These are phyloP conservation scores for Scopulariopsis brevicaulis DNA, from an alignment of 2,329 filamentous ascomycete genomes.

Conservation along the genomic window DNA sequence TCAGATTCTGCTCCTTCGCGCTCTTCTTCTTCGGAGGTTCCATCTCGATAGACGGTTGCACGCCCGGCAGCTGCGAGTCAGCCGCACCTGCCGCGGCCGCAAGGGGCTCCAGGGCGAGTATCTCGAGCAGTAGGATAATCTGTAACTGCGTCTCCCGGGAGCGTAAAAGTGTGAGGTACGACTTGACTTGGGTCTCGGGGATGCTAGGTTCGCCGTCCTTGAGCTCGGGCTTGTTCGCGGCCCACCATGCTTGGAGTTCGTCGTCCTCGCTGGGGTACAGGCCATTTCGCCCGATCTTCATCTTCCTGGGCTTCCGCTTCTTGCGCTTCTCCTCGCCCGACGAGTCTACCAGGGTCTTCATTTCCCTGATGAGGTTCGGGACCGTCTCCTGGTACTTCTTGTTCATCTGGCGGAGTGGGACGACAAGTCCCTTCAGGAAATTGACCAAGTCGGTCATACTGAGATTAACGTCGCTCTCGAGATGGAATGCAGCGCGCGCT, in stretches of 20 bases:
- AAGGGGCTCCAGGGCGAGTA: conserved; percentile 55
- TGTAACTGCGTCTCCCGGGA: conserved; percentile 71
- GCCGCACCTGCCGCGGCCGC: conserved; percentile 25
- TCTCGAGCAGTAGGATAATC: conserved; percentile 68
- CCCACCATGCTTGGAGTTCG: conserved; percentile 61
- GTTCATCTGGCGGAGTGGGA: conserved; percentile 57
- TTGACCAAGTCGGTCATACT: conserved; percentile 52
- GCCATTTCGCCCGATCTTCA: conserved; percentile 56
- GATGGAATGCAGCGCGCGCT: conserved; percentile 58
- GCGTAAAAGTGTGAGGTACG: conserved; percentile 53
- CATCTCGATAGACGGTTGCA: conserved; percentile 9
- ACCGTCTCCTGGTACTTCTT: conserved; percentile 70
- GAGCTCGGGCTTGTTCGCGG: conserved; percentile 36
- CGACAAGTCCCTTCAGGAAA: conserved; percentile 58
- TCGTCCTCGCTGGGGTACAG: conserved; percentile 57
- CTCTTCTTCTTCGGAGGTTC: conserved; percentile 21
- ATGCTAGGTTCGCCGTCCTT: conserved; percentile 35
- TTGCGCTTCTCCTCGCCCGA: conserved; percentile 28
- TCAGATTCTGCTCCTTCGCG: conserved; percentile 49
- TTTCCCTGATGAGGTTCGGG: conserved; percentile 46
- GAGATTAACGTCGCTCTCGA: conserved; percentile 47
- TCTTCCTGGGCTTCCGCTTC: conserved; percentile 49
- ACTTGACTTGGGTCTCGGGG: conserved; percentile 42
- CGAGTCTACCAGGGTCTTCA: conserved; percentile 43
- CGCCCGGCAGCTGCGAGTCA: conserved; percentile 20